phyloP scores from a whole-genome alignment of 2,329 filamentous ascomycete species.

The Bimuria novae-zelandiae region DNA sequence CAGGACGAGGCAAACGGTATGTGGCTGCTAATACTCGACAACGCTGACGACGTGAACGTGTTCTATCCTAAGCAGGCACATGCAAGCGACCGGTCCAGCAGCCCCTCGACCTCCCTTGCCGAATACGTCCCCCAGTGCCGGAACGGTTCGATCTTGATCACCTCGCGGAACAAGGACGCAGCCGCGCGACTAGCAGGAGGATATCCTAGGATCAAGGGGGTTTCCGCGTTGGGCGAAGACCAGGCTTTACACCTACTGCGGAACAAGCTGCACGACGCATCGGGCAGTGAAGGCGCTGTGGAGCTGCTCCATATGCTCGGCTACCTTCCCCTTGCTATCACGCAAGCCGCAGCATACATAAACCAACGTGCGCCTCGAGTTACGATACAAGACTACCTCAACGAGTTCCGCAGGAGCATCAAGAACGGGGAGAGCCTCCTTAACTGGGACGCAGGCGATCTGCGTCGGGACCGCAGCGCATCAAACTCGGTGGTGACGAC shows the following conservation, averaged over 20 bases:
- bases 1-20: slow-evolving; percentile 14
- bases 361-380: slow-evolving; percentile 7
- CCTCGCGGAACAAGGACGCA: slow-evolving; percentile 15
- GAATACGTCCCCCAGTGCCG: slow-evolving; percentile 22
- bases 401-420: slow-evolving; percentile 12
- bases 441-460: slow-evolving; percentile 10
- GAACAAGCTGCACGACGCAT: too few species aligned
- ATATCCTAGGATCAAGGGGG: slow-evolving; percentile 12
- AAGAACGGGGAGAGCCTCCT: slow-evolving; percentile 5
- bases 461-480: slow-evolving; percentile 10
- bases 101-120: too few species aligned
- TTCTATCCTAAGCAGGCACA: slow-evolving; percentile 6
- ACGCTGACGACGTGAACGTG: slow-evolving; percentile 21
- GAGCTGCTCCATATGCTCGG: slow-evolving; percentile 11
- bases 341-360: slow-evolving; percentile 39
- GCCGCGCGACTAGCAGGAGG: slow-evolving; percentile 13
- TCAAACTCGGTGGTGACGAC: slow-evolving; percentile 37
- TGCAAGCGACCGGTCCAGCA: slow-evolving; percentile 4
- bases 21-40: slow-evolving; percentile 28
- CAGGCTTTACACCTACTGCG: slow-evolving; percentile 13
- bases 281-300: background rate
- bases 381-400: slow-evolving; percentile 40
- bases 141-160: slow-evolving; percentile 18
- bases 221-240: slow-evolving; percentile 14
- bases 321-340: slow-evolving; percentile 19